Percentiles rank a stretch among this genome's conserved stretches.
Conservation (phyloP, 208 protist genomes). For the Blastocrithidia nonstop region DNA sequence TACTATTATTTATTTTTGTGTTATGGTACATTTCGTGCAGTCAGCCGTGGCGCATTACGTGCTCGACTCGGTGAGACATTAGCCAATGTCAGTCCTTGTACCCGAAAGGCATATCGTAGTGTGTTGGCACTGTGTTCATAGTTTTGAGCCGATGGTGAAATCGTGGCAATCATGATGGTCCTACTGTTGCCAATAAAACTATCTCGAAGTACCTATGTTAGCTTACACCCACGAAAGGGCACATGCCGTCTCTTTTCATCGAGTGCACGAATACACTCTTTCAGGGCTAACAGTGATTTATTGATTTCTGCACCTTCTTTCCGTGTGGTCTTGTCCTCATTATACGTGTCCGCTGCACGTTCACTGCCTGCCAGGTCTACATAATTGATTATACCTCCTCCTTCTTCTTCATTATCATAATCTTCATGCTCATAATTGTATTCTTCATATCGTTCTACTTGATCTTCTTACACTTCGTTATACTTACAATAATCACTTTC, state of each 20-base stretch:
- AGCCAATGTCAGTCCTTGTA: constrained; percentile 64
- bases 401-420: too few relatives aligned
- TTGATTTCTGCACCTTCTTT: constrained; percentile 98
- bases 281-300: constrained; percentile 96
- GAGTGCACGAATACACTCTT: constrained; percentile 97
- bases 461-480: too few relatives aligned
- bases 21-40: not conserved
- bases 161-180: constrained; percentile 92
- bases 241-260: constrained; percentile 87
- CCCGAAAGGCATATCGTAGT: constrained; percentile 92
- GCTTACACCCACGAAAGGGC: constrained; percentile 91
- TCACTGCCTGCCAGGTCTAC: constrained; percentile 98
- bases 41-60: constrained; percentile 37
- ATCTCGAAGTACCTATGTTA: constrained; percentile 93
- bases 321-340: constrained; percentile 81
- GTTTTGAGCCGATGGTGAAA: constrained; percentile 72
- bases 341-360: constrained; percentile 84
- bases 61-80: constrained; percentile 36
- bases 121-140: constrained; percentile 96
- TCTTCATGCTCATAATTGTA: too few relatives aligned
- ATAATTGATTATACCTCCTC: constrained; percentile 74
- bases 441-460: too few relatives aligned
- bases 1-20: not conserved
- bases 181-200: constrained; percentile 91
- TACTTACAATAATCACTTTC: too few relatives aligned